phyloP scores from a whole-genome alignment of 2,329 filamentous ascomycete genomes.

The Gliomastix tumulicola region DNA sequence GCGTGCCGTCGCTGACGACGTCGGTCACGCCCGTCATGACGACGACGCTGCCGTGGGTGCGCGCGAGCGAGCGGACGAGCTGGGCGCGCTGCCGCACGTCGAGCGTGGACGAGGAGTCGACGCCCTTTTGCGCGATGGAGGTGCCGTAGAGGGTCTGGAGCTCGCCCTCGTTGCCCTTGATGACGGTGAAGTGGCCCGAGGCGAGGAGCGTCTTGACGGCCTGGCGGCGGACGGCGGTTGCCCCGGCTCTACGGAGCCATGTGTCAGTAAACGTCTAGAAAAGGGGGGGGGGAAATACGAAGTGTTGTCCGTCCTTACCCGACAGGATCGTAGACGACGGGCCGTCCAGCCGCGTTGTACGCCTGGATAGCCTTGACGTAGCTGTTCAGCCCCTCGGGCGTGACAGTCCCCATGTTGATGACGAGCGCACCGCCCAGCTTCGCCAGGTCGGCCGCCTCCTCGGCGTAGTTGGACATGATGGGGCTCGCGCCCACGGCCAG shows the following conservation, averaged over 20 bases:
- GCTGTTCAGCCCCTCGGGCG: conserved; percentile 63
- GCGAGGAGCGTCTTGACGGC: conserved; percentile 67
- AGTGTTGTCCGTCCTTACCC: conserved; percentile 43
- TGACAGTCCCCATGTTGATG: conserved; percentile 92
- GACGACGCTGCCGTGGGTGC: conserved; percentile 60
- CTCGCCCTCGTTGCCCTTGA: conserved; percentile 93
- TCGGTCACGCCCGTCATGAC: conserved; percentile 79
- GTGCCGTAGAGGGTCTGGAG: conserved; percentile 66
- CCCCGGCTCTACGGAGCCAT: conserved; percentile 54
- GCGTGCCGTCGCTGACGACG: conserved; percentile 66
- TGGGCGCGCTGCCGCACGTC: conserved; percentile 43
- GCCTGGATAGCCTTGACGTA: conserved; percentile 68
- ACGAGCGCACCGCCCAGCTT: conserved; percentile 71
- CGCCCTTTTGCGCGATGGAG: conserved; percentile 60
- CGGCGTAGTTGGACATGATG: conserved; percentile 87
- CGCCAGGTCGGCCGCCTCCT: conserved; percentile 77
- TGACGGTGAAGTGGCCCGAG: conserved; percentile 72
- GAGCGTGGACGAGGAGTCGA: conserved; percentile 65
- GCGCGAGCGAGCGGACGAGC: conserved; percentile 61
- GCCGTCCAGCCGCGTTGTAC: conserved; percentile 71
- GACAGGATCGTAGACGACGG: conserved; percentile 83
- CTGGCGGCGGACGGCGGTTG: conserved; percentile 64
- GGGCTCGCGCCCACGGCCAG: conserved; percentile 79
- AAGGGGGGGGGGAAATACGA: neutral
- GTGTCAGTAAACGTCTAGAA: neutral